Conservation (phyloP, 2,329 filamentous ascomycete genomes). For the Fusarium abutilonis region DNA sequence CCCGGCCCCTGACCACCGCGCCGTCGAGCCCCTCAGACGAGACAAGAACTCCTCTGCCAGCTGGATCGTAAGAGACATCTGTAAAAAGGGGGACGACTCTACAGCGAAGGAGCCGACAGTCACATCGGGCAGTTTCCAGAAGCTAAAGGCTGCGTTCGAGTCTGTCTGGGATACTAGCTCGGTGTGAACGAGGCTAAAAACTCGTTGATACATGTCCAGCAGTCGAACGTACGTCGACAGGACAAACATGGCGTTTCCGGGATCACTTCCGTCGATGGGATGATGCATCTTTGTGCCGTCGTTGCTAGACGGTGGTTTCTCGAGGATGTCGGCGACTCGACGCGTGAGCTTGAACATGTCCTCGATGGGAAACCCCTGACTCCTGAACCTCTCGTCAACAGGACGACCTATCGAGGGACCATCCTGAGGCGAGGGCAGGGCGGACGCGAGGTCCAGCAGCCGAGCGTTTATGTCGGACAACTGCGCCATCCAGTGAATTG, state of each 20-base stretch:
- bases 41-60: constrained; percentile 55
- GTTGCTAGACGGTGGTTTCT: constrained; percentile 37
- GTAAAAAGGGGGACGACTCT: constrained; percentile 53
- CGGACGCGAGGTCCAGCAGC: constrained; percentile 52
- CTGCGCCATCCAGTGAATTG: constrained; percentile 53
- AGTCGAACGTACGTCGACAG: constrained; percentile 53
- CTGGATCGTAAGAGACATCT: constrained; percentile 56
- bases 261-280: constrained; percentile 47
- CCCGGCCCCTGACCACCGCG: constrained; percentile 40
- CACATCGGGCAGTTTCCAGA: constrained; percentile 55
- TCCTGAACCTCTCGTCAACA: constrained; percentile 39
- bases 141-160: constrained; percentile 45
- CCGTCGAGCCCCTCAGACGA: constrained; percentile 49
- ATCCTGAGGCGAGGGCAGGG: constrained; percentile 45
- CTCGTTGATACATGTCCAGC: constrained; percentile 54
- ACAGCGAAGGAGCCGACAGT: constrained; percentile 55
- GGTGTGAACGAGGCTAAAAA: constrained; percentile 51
- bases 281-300: constrained; percentile 15
- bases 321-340: constrained; percentile 50
- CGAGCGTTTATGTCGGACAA: constrained; percentile 53
- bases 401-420: constrained; percentile 33
- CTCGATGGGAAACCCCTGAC: constrained; percentile 52
- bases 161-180: constrained; percentile 46
- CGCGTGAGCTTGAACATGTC: constrained; percentile 55
- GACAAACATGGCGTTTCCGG: constrained; percentile 52